Evolutionary conservation across 2,329 filamentous ascomycete genomes (phyloP), one percentile per base, ranked within the genome.

Genomic region (Stachybotrys chartarum): DNA sequence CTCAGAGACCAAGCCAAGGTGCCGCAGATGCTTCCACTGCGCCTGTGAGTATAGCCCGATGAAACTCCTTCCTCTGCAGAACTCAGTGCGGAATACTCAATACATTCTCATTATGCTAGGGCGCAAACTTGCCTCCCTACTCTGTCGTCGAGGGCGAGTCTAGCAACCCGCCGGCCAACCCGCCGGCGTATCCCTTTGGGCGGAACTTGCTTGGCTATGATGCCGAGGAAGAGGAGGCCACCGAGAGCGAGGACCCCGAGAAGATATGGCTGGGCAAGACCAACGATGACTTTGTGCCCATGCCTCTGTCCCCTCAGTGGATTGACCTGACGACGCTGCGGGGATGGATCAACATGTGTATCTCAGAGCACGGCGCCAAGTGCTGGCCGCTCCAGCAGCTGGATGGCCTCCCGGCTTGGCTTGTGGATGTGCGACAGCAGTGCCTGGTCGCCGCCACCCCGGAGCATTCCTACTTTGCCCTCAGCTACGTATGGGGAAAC

Each of bases 401-500:
- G 35, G 35, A 42, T 14, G 10, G 14, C 10, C 35, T 42, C 35
- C 35, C 35, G 35, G 35, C 35, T 10, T 42, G 35, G 35, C 35
- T 42, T 14, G 14, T 42, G 10, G 35, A 42, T 42, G 35, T 42
- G 10, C 35, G 35, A 5, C 35, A 42, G 35, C 35, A 42, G 35
- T 42, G 35, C 35, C 35, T 42, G 10, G 35, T 42, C 35, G 10
- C 35, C 10, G 35, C 35, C 14, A 14, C 35, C 5, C 35, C 35
- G 10, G 35, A 42, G 14, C 35, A 42, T 14, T 42, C 35, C 1
- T 57, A 58, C 18, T 35, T 55, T 5, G 51, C 55, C 12, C 45
- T 58, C 7, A 58, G 57, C 18, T 55, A 58, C n/a, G 49, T 57
- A 4, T 58, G 51, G 57, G 57, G 55, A 1, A 52, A 52, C 32